phyloP scores from a whole-genome alignment of 2,329 filamentous ascomycete species.

The Teratosphaeria viscida region DNA sequence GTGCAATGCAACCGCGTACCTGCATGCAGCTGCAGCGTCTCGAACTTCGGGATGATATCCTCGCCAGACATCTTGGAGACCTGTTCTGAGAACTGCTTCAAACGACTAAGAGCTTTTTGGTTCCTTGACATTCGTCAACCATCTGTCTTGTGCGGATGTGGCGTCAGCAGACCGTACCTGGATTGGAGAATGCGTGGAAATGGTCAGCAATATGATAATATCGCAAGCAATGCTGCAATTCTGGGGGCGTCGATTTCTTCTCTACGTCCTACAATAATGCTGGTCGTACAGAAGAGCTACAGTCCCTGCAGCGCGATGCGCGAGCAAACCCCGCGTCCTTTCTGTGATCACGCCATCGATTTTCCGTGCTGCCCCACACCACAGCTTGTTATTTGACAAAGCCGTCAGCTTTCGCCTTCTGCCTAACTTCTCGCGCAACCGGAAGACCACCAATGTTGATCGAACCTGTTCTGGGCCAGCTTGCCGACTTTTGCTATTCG shows the following conservation, averaged over 20 bases:
- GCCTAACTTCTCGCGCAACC: not conserved
- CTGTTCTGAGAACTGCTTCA: constrained; percentile 18
- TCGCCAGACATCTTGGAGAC: constrained; percentile 23
- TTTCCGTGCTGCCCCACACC: not conserved
- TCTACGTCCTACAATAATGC: not conserved
- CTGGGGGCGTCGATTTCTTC: not conserved
- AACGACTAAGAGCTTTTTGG: constrained; percentile 10
- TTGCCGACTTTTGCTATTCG: not conserved
- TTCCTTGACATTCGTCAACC: constrained; percentile 8
- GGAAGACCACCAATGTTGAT: not conserved
- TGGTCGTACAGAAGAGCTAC: not conserved
- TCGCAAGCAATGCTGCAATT: not conserved
- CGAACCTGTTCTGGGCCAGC: not conserved
- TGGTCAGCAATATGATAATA: not conserved
- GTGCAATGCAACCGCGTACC: constrained; percentile 23
- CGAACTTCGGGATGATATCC: constrained; percentile 34
- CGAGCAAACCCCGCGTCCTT: not conserved
- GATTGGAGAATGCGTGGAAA: not conserved
- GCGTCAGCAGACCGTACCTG: not conserved
- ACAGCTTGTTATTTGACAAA: not conserved
- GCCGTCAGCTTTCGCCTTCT: not conserved
- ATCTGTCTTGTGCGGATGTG: not conserved
- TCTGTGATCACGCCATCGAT: constrained; percentile 1
- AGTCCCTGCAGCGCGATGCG: not conserved
- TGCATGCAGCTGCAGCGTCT: constrained; percentile 43